Evolutionary conservation across 177 flowering plant species (phyloP), one percentile per base, ranked within the genome.

Genomic region (Vitis hybrid): DNA sequence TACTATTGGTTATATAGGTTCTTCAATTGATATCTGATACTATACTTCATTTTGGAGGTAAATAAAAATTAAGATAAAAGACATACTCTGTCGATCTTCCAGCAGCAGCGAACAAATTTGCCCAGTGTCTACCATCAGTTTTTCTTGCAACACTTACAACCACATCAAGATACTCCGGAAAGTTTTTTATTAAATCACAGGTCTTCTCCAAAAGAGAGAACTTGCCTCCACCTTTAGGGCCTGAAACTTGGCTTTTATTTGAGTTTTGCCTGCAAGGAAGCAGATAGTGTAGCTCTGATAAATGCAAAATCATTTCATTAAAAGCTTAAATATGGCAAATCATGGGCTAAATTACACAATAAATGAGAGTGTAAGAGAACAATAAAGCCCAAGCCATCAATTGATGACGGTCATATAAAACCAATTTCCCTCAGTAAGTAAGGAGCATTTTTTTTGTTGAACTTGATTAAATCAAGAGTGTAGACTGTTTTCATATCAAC

Each of bases 91-190:
- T 90, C 71, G 99, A 93, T 93, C 95, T 90, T 76, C 99, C 99
- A 70, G 99, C 98, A 66, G 98, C 89, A 71, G 89, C 82, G 75
- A 96, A 96, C 69, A 96, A 75, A 83, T 93, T 90, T 50, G 94
- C 94, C 99, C 99, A 96, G 72, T 96, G 99, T 66, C 98, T 83
- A 65, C 95, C 98, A 88, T 96, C 99, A 71, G 99, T 96, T 83
- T 93, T 96, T 83, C 99, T 89, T 69, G 99, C 98, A 60, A 96
- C 99, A 81, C 97, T 90, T 63, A 96, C 98, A 69, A 96, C 98
- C 55, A 96, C 98, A 79, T 96, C 97, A 73, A 82, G 86, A 72
- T 93, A 96, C 76, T 96, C 98, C 0, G 97, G 87, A 73, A 96
- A 96, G 50, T 89, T 91, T 77, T 85, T 84, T 51, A 96, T 86